Base-by-base conservation (phyloP, 2,329 filamentous ascomycete genomes). In the Sporothrix mexicana region DNA sequence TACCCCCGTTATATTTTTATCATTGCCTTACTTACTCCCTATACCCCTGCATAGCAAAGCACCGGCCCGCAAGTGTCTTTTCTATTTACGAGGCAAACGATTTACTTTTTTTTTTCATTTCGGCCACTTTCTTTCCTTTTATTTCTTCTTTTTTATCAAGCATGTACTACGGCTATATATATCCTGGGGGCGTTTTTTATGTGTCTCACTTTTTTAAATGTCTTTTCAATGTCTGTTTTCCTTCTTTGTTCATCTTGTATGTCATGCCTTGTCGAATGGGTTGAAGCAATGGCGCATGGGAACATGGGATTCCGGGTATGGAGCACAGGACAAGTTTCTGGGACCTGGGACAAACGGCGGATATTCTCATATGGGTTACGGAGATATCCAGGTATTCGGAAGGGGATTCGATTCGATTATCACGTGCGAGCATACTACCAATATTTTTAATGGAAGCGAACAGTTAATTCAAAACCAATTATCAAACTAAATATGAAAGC, bases 1-100 rank as follows among this genome's bases (percentile, higher is more conserved):
- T 73, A 8, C 1, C 9, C 36, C 15, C 47, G n/a, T 79, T 78
- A 78, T 78, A 75, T 77, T 79, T 79, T 77, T 7, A 36, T 36
- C 30, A 6, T 55, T 78, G 79, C 79, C 76, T 77, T 64, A 36
- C 70, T 57, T 45, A 51, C 62, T 51, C 68, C 59, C 25, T 72
- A 72, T 72, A 72, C 70, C 70, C 70, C 36, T 59, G 61, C 70
- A 71, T 68, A 55, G 25, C 57, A 66, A 53, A 66, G 61, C 45
- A 53, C 25, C n/a, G 55, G 61, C 70, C 47, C 47, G 61, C 62
- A 49, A 45, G 61, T 67, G 49, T 59, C 30, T 66, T 43, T 20
- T 64, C 23, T 17, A 25, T 6, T 57, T 47, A 72, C 36, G 47
- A 68, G 51, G 51, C 61, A 20, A 47, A 72, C 36, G 70, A 67